Conservation (phyloP, 768 basidiomycete species). For the Boletus edulis region DNA sequence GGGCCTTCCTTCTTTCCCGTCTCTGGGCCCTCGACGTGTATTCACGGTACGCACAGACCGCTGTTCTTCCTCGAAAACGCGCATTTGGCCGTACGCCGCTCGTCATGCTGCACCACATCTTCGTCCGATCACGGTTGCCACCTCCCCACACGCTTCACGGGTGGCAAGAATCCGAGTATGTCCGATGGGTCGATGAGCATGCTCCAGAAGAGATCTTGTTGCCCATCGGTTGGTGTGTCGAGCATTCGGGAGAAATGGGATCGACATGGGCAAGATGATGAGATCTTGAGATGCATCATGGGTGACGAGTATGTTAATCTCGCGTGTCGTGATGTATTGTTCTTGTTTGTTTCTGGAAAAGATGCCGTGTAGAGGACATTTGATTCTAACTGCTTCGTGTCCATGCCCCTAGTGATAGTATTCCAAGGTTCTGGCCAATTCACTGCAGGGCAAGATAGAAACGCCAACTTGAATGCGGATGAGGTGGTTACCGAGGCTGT, state of each 20-base stretch:
- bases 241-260: slow-evolving; percentile 76
- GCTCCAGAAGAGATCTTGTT: slow-evolving; percentile 74
- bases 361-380: not conserved
- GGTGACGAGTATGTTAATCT: slow-evolving; percentile 59
- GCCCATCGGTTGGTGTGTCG: slow-evolving; percentile 75
- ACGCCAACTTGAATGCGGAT: no score
- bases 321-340: slow-evolving; percentile 48
- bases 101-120: slow-evolving; percentile 87
- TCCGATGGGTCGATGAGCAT: slow-evolving; percentile 94
- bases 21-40: not conserved
- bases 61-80: slow-evolving; percentile 85
- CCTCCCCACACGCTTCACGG: slow-evolving; percentile 88
- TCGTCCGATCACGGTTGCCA: slow-evolving; percentile 83
- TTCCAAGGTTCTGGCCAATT: no score
- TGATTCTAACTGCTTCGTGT: no score
- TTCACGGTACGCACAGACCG: slow-evolving; percentile 48
- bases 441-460: no score
- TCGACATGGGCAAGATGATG: slow-evolving; percentile 47
- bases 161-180: slow-evolving; percentile 96
- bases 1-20: slow-evolving; percentile 17
- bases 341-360: no score
- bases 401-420: no score
- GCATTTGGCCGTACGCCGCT: slow-evolving; percentile 81
- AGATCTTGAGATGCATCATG: slow-evolving; percentile 37
- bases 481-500: no score